Conservation (phyloP, 306 rosid genomes). For the Quercus parvula region DNA sequence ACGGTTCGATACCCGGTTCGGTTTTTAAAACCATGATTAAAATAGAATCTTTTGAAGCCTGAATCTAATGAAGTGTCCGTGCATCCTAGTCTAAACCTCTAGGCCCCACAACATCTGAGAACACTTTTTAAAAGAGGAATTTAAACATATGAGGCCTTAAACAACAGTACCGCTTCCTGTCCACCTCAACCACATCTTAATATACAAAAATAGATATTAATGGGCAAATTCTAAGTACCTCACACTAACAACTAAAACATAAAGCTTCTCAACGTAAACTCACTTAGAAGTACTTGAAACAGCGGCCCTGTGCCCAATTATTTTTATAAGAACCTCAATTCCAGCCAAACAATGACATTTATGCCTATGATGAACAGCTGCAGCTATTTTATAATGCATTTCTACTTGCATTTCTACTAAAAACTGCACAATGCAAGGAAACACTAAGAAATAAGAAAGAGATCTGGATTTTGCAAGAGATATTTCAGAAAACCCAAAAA, state of each 20-base stretch:
- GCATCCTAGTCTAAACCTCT: neutral
- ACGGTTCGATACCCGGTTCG: too few relatives aligned
- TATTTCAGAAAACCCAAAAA: neutral
- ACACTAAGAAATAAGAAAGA: conserved; percentile 13
- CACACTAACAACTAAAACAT: neutral
- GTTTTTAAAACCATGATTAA: too few relatives aligned
- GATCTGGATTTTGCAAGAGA: neutral
- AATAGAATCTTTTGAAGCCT: neutral
- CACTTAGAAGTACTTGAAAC: conserved; percentile 80
- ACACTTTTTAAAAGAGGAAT: too few relatives aligned
- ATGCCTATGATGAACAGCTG: conserved; percentile 82
- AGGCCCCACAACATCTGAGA: neutral
- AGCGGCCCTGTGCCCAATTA: conserved; percentile 67
- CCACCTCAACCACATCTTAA: too few relatives aligned
- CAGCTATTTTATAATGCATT: conserved; percentile 67
- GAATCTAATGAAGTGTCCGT: neutral
- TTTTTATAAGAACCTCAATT: conserved; percentile 69
- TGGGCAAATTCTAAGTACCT: too few relatives aligned
- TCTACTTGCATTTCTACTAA: conserved; percentile 83
- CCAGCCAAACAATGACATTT: conserved; percentile 77
- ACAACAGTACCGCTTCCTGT: too few relatives aligned
- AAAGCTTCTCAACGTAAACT: conserved; percentile 20
- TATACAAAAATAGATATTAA: too few relatives aligned
- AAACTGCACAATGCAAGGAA: conserved; percentile 52
- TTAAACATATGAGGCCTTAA: too few relatives aligned